Evolutionary conservation across 2,329 filamentous ascomycete genomes (phyloP).

Genomic region (Colletotrichum liriopes): DNA sequence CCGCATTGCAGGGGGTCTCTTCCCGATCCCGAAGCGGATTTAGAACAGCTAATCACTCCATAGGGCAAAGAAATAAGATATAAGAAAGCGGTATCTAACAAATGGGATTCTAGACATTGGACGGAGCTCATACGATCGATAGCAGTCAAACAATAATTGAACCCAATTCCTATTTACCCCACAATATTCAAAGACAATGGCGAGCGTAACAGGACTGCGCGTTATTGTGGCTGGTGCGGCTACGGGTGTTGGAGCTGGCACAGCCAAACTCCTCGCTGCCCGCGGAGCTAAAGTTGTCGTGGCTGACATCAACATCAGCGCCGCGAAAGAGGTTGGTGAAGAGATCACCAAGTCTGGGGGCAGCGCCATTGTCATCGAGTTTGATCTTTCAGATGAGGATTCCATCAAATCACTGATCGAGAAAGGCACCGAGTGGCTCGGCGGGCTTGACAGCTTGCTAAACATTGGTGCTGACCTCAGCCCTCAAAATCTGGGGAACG

Average conservation of each 20-base stretch:
- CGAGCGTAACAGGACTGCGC: slow-evolving; percentile 18
- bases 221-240: slow-evolving; percentile 24
- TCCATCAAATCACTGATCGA: slow-evolving; percentile 16
- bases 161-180: not conserved
- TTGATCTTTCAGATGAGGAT: slow-evolving; percentile 19
- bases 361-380: slow-evolving; percentile 20
- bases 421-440: slow-evolving; percentile 20
- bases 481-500: slow-evolving; percentile 14
- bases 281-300: slow-evolving; percentile 24
- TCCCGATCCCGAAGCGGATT: not conserved
- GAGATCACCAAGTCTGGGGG: slow-evolving; percentile 17
- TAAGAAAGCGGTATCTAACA: not conserved
- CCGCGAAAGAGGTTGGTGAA: slow-evolving; percentile 10
- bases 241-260: slow-evolving; percentile 21
- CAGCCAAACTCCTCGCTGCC: slow-evolving; percentile 23
- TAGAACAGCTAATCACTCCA: not conserved
- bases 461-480: slow-evolving; percentile 31
- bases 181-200: slow-evolving; percentile 1
- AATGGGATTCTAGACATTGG: not conserved
- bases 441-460: slow-evolving; percentile 26
- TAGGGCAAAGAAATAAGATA: not conserved
- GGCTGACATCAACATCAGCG: slow-evolving; percentile 27
- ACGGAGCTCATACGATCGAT: not conserved
- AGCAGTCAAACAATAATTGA: not conserved
- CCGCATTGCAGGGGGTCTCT: slow-evolving; percentile 5